Base-by-base conservation (phyloP, 2,329 filamentous ascomycete genomes). In the Cladosporium sp. region DNA sequence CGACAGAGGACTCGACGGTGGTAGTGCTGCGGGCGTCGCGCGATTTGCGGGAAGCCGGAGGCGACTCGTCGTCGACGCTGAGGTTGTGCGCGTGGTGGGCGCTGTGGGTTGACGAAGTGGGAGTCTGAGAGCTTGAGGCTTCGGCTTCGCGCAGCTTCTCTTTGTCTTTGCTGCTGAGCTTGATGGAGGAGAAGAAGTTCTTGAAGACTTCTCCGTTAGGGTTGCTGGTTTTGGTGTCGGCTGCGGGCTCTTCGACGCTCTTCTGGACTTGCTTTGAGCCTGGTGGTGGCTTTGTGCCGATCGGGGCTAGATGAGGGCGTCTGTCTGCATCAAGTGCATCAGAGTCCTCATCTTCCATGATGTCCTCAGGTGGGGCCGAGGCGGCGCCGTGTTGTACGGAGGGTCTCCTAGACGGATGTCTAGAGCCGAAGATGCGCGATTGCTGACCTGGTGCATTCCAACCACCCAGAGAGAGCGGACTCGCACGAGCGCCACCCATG, bases 201-300 rank as follows among this genome's bases (percentile, higher is more conserved):
- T 90, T 94, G 76, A 98, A 98, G 0, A 90, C 91, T 10, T 93
- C 93, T 0, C 94, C 95, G 7, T 91, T 87, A 8, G 95, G 95
- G 31, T 98, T 84, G 71, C 85, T 84, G 56, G 87, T 72, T 71
- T 85, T 84, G 56, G 87, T 72, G 78, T 88, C 81, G 49, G 82
- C 74, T 10, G 57, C 57, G 6, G 76, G 62, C 79, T 67, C 44
- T 89, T 80, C 73, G 83, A 12, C 23, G 81, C 44, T 16, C 49
- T 53, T 35, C 21, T 67, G 33, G 18, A 65, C 58, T 59, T 69
- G 69, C 44, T 69, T 67, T 4, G 69, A 67, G 40, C 67, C 68
- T 56, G 69, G 60, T 89, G 88, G 56, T 5, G 76, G 76, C 62
- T 70, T 75, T 2, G 92, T 96, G 28, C 94, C 94, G 70, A 98